Conservation (phyloP, 345 rosid genomes). For the Clarkia xantiana region DNA sequence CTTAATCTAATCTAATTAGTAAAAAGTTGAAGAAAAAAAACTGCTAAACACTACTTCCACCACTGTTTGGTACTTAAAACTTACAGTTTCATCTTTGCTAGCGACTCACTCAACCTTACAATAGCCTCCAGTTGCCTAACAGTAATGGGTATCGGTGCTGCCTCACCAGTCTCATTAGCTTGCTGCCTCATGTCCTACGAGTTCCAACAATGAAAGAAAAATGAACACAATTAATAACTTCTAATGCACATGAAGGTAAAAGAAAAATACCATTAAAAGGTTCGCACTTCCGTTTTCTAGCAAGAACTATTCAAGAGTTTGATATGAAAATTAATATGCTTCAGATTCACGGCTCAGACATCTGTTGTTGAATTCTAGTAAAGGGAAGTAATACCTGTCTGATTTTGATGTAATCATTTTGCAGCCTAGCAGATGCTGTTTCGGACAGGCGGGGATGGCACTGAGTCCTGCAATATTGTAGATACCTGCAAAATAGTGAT, state of each 20-base stretch:
- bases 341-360: neutral
- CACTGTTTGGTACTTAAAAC: too few species aligned
- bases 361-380: too few species aligned
- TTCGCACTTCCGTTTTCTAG: too few species aligned
- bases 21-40: neutral
- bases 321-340: too few species aligned
- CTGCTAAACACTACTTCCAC: too few species aligned
- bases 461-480: constrained; percentile 68
- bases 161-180: constrained; percentile 89
- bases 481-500: constrained; percentile 34
- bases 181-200: constrained; percentile 84
- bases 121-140: constrained; percentile 96
- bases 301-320: too few species aligned
- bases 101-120: constrained; percentile 76
- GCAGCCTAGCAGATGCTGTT: constrained; percentile 52
- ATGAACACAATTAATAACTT: neutral
- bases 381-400: constrained; percentile 41
- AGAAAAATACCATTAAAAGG: neutral
- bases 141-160: constrained; percentile 73
- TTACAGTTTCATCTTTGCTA: constrained; percentile 92
- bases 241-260: neutral
- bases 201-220: constrained; percentile 3
- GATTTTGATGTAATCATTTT: constrained; percentile 68
- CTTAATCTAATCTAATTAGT: neutral
- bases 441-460: constrained; percentile 83